Conservation (phyloP, 257 asterid genomes). For the Nicotiana obtusifolia region DNA sequence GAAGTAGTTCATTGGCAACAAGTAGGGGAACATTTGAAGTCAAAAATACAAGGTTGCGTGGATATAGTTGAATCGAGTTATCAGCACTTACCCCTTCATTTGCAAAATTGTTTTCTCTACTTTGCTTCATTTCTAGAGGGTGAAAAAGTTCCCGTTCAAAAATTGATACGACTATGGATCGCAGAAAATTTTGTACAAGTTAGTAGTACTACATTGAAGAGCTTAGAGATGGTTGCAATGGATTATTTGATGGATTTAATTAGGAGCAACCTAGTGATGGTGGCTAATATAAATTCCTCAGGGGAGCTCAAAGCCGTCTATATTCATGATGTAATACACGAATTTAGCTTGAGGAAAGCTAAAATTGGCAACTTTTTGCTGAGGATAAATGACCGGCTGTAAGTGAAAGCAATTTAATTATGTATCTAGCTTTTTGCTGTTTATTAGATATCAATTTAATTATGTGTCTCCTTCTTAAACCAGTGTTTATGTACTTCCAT, state of each 20-base stretch:
- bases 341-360: neutral
- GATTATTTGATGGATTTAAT: neutral
- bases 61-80: neutral
- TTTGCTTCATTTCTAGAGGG: neutral
- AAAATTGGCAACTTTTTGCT: neutral
- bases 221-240: neutral
- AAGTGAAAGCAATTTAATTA: neutral
- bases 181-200: neutral
- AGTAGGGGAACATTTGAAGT: neutral
- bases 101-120: neutral
- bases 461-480: no score
- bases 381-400: neutral
- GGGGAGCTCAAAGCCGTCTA: neutral
- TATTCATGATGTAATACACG: neutral
- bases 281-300: neutral
- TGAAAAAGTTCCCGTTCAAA: neutral
- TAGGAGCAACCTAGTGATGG: neutral
- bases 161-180: neutral
- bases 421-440: neutral
- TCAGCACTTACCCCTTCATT: neutral
- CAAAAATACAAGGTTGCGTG: neutral
- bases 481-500: no score
- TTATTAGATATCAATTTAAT: no score
- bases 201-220: neutral
- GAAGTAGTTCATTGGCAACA: neutral